A percentile compares a stretch with the other conserved stretches of the same genome.
phyloP scores from a whole-genome alignment of 2,329 filamentous ascomycete genomes.

The Sphaerulina musiva region DNA sequence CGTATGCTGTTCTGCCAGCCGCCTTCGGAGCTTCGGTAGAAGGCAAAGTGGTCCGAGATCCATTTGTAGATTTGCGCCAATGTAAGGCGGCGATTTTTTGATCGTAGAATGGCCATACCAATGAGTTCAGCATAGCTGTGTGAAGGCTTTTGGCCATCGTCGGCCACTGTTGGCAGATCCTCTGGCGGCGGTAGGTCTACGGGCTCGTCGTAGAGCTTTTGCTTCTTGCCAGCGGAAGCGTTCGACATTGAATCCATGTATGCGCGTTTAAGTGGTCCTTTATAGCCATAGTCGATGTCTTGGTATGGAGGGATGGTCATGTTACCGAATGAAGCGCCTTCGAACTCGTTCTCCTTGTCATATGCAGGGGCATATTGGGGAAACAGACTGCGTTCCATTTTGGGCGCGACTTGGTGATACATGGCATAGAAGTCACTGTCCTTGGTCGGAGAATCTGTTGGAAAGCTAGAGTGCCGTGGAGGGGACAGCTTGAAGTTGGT shows the following conservation, averaged over 20 bases:
- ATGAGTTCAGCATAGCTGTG: constrained; percentile 95
- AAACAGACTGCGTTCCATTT: constrained; percentile 17
- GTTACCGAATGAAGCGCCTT: constrained; percentile 33
- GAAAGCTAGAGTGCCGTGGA: constrained; percentile 47
- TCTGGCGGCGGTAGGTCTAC: constrained; percentile 59
- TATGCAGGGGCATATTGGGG: constrained; percentile 9
- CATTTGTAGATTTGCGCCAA: constrained; percentile 97
- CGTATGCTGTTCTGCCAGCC: constrained; percentile 99
- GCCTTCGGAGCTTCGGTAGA: constrained; percentile 75
- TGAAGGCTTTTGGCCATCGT: constrained; percentile 81
- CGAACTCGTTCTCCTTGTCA: constrained; percentile 24
- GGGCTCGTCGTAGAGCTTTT: constrained; percentile 50
- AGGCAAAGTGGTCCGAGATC: constrained; percentile 92
- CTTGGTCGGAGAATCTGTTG: constrained; percentile 64
- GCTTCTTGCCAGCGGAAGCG: constrained; percentile 57
- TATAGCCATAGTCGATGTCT: constrained; percentile 41
- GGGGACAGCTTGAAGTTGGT: constrained; percentile 63
- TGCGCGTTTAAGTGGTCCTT: constrained; percentile 49
- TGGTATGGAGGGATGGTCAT: constrained; percentile 34
- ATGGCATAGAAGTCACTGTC: constrained; percentile 40
- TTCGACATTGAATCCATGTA: constrained; percentile 60
- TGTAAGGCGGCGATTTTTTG: constrained; percentile 74
- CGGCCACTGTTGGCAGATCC: constrained; percentile 73
- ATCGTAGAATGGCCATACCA: constrained; percentile 90
- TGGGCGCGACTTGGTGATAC: constrained; percentile 28